Evolutionary conservation across 2,329 filamentous ascomycete species (phyloP).

Genomic region (Aspergillus sergii): DNA sequence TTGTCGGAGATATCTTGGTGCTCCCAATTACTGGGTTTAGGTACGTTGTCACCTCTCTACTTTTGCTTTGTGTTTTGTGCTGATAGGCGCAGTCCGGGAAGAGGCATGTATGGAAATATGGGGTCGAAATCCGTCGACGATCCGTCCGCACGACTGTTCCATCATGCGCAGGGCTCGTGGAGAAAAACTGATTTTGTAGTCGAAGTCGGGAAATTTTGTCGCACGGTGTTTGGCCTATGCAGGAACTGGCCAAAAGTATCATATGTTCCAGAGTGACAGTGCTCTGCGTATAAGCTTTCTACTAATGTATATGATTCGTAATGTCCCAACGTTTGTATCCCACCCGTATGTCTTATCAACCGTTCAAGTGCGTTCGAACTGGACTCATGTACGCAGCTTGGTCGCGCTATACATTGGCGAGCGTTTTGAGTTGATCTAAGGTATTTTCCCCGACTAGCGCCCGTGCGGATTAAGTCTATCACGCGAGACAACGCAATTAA

Average conservation of each 20-base stretch:
- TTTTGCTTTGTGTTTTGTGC: background rate
- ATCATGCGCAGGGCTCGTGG: constrained; percentile 36
- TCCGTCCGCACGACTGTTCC: constrained; percentile 30
- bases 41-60: constrained; percentile 16
- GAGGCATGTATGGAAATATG: constrained; percentile 32
- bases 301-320: background rate
- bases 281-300: background rate
- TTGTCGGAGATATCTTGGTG: constrained; percentile 33
- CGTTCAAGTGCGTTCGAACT: no score
- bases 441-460: no score
- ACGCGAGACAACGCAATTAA: background rate
- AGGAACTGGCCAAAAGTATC: constrained; percentile 26
- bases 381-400: no score
- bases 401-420: no score
- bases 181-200: constrained; percentile 27
- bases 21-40: constrained; percentile 39
- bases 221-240: constrained; percentile 34
- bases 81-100: constrained; percentile 25
- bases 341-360: no score
- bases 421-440: no score
- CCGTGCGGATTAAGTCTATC: no score
- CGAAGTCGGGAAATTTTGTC: constrained; percentile 36
- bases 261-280: background rate
- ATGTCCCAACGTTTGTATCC: no score
- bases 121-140: constrained; percentile 34